Evolutionary conservation across 495 filamentous ascomycete species (phyloP).

Genomic region (Annulohypoxylon moriforme): DNA sequence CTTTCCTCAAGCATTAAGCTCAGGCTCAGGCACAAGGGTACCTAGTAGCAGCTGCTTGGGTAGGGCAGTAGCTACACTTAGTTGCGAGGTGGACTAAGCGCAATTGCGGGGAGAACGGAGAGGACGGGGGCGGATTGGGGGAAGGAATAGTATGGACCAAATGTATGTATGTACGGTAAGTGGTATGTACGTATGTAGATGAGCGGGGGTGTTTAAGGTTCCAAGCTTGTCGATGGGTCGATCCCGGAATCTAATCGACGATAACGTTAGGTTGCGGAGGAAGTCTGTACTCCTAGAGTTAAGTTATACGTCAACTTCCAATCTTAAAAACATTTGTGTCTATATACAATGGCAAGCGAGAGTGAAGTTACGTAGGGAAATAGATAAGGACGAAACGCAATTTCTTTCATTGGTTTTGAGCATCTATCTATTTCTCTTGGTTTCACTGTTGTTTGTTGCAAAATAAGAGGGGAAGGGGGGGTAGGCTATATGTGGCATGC

Average conservation of each 20-base stretch:
- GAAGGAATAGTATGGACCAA: not conserved
- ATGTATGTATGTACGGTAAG: not conserved
- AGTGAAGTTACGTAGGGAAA: conserved; percentile 16
- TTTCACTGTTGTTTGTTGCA: conserved; percentile 23
- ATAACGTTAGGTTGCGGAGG: conserved; percentile 13
- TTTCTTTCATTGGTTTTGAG: conserved; percentile 26
- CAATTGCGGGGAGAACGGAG: conserved; percentile 37
- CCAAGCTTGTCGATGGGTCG: conserved; percentile 3
- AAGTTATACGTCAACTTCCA: conserved; percentile 8
- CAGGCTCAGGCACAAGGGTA: conserved; percentile 4
- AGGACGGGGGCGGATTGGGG: conserved; percentile 25
- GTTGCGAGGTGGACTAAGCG: conserved; percentile 8
- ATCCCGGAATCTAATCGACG: conserved; percentile 22
- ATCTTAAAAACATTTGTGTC: not conserved
- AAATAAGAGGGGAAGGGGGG: conserved; percentile 17
- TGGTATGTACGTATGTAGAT: not conserved
- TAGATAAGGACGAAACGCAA: not conserved
- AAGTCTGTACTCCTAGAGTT: conserved; percentile 23
- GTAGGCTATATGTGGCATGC: conserved; percentile 7
- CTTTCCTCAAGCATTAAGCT: not conserved
- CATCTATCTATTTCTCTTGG: conserved; percentile 1
- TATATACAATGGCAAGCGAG: conserved; percentile 24
- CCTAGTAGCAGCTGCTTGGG: not conserved
- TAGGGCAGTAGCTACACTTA: not conserved
- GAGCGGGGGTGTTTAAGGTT: conserved; percentile 2